These are phyloP conservation scores for Handroanthus guayacan DNA, from an alignment of 257 asterid genomes.

Conservation along the genomic window DNA sequence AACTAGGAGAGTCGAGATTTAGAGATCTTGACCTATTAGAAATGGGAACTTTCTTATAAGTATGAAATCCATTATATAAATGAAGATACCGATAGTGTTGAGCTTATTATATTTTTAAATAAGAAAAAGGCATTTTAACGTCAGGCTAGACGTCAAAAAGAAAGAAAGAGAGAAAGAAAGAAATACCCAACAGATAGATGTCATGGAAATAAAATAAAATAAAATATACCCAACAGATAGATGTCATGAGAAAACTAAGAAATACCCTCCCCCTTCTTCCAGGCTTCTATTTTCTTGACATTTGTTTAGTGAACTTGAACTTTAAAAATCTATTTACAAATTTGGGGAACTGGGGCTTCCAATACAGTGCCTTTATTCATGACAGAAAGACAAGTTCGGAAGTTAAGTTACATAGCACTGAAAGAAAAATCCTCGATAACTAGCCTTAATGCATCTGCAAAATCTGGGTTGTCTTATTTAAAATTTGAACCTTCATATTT, in stretches of 20 bases:
- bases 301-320: no score
- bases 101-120: neutral
- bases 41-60: neutral
- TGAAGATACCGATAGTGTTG: neutral
- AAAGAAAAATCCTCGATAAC: neutral
- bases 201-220: neutral
- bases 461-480: conserved; percentile 18
- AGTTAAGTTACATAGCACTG: conserved; percentile 27
- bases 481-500: conserved; percentile 12
- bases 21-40: neutral
- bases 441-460: conserved; percentile 22
- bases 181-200: neutral
- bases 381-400: neutral
- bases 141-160: neutral
- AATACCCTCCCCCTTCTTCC: no score
- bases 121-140: neutral
- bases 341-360: neutral
- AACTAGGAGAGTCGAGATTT: neutral
- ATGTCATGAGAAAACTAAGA: neutral
- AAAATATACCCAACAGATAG: neutral
- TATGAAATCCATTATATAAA: neutral
- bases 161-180: neutral
- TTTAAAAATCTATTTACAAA: no score
- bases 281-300: no score
- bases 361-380: neutral